phyloP scores from a whole-genome alignment of 768 basidiomycete species.

The Albatrellus ellisii region DNA sequence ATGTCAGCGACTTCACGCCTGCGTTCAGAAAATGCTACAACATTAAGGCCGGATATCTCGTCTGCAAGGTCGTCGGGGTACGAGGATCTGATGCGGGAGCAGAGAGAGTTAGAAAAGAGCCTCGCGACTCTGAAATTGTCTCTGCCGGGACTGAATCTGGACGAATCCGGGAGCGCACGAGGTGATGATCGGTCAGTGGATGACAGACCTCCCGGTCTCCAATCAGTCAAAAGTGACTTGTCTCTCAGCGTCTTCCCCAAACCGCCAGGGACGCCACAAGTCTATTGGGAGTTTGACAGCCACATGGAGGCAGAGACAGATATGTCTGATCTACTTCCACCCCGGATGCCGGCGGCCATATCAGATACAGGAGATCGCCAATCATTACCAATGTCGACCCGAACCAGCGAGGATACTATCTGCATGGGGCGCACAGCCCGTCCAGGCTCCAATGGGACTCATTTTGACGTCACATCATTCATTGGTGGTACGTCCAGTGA shows the following conservation, averaged over 20 bases:
- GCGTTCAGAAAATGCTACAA: no score
- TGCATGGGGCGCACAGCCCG: conserved; percentile 7
- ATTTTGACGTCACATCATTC: conserved; percentile 66
- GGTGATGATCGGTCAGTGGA: not conserved
- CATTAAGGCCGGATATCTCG: conserved; percentile 1
- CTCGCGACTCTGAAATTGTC: conserved; percentile 45
- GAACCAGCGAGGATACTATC: conserved; percentile 1
- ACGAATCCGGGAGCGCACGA: not conserved
- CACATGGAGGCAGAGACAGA: conserved; percentile 1
- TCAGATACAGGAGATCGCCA: conserved; percentile 9
- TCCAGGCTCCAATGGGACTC: conserved; percentile 34
- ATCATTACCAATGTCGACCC: conserved; percentile 12
- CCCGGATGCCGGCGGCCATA: conserved; percentile 16
- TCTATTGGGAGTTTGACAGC: conserved; percentile 46
- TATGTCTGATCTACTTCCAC: conserved; percentile 9
- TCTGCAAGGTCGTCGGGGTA: conserved; percentile 18
- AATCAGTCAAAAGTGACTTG: conserved; percentile 33
- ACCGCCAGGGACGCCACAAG: conserved; percentile 30
- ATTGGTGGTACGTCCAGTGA: conserved; percentile 31
- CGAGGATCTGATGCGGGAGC: conserved; percentile 38
- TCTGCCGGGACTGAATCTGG: conserved; percentile 2
- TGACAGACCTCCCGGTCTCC: conserved; percentile 5
- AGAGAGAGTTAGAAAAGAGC: conserved; percentile 49
- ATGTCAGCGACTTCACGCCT: no score
- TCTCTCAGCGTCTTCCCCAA: conserved; percentile 60